Evolutionary conservation across 345 rosid species (phyloP).

Genomic region (Citrus sinensis): DVS_A1.0 CM039168.1:1298501-1299000

Average conservation of each 20-base stretch:
- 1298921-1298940: constrained; percentile 79
- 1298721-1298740: too few species aligned
- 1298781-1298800: too few species aligned
- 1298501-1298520: constrained; percentile 42
- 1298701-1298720: not conserved
- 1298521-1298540: constrained; percentile 83
- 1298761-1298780: too few species aligned
- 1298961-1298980: constrained; percentile 69
- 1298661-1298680: not conserved
- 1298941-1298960: constrained; percentile 60
- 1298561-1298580: constrained; percentile 92
- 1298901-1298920: constrained; percentile 86
- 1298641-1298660: not conserved
- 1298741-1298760: too few species aligned
- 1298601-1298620: constrained; percentile 86
- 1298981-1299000: constrained; percentile 64
- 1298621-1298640: not conserved
- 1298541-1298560: constrained; percentile 97
- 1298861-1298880: too few species aligned
- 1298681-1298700: too few species aligned
- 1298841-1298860: not conserved
- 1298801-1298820: too few species aligned
- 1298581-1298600: constrained; percentile 89
- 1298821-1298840: too few species aligned
- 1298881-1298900: not conserved